These are phyloP conservation scores for Tulasnella sp. DNA, from an alignment of 768 basidiomycete species.

Conservation along the genomic window DNA sequence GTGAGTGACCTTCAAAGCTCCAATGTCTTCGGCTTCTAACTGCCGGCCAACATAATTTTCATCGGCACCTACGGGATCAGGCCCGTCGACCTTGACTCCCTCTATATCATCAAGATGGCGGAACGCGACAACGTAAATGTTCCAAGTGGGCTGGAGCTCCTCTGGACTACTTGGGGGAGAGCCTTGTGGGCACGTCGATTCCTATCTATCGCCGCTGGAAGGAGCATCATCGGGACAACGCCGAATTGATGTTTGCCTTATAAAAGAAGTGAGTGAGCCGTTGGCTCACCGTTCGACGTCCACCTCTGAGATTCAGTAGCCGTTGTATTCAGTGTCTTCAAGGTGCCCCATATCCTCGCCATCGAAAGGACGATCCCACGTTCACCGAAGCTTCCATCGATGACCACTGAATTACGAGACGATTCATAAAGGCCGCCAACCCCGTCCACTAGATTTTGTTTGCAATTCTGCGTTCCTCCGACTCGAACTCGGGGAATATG, in stretches of 20 bases:
- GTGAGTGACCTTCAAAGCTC: background rate
- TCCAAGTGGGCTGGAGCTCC: background rate
- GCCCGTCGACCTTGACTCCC: background rate
- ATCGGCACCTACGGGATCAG: background rate
- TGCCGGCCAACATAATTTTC: background rate
- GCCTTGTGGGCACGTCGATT: background rate
- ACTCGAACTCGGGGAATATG: background rate
- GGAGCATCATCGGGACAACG: background rate
- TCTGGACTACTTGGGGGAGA: background rate
- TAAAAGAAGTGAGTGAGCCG: background rate
- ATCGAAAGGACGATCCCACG: background rate
- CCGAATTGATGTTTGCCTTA: background rate
- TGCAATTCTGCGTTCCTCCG: background rate
- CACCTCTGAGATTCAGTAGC: background rate
- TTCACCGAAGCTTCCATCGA: background rate
- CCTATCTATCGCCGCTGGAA: slow-evolving; percentile 1
- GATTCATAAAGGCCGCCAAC: background rate
- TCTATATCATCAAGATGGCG: background rate
- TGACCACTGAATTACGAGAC: background rate
- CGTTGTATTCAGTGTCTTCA: background rate
- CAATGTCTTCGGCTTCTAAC: no score
- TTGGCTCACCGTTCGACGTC: background rate
- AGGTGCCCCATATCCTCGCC: background rate
- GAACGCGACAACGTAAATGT: background rate
- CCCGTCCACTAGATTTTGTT: background rate